These are phyloP conservation scores for Medicago lupulina DNA, from an alignment of 306 rosid genomes.

Conservation along the genomic window DNA sequence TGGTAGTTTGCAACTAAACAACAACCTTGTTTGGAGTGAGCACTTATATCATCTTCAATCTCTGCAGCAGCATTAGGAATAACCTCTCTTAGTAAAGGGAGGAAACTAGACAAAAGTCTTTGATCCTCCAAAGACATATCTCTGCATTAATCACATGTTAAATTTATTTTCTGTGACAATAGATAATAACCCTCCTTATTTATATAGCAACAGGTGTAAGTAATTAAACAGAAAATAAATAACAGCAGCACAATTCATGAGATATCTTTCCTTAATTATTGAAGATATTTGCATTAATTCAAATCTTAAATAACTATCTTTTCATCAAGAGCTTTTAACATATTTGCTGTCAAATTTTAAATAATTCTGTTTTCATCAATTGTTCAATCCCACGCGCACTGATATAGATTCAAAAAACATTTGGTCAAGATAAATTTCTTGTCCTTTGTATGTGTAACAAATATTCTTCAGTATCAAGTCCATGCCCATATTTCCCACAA, in stretches of 20 bases:
- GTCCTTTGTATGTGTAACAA: background rate
- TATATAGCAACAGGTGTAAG: background rate
- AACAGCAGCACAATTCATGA: background rate
- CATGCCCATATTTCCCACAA: no score
- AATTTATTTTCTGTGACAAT: conserved; percentile 31
- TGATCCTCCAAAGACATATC: conserved; percentile 61
- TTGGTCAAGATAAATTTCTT: background rate
- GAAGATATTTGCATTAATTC: background rate
- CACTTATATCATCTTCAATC: conserved; percentile 75
- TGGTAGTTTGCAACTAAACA: conserved; percentile 25
- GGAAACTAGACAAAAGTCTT: conserved; percentile 66
- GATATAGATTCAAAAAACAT: background rate
- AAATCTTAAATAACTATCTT: background rate
- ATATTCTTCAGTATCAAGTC: background rate
- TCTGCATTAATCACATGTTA: conserved; percentile 48
- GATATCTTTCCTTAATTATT: background rate
- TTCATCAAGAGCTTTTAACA: background rate
- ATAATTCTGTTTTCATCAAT: background rate
- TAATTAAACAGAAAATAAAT: background rate
- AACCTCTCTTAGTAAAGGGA: conserved; percentile 86
- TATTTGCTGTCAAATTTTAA: background rate
- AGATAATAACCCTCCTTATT: background rate
- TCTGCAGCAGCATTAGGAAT: conserved; percentile 86
- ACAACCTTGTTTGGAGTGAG: conserved; percentile 61
- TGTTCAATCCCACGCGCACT: background rate